Percentiles rank a stretch among this genome's conserved stretches.
Conservation (phyloP, 805 yeast species). For the Barnettozyma siamensis region DNA sequence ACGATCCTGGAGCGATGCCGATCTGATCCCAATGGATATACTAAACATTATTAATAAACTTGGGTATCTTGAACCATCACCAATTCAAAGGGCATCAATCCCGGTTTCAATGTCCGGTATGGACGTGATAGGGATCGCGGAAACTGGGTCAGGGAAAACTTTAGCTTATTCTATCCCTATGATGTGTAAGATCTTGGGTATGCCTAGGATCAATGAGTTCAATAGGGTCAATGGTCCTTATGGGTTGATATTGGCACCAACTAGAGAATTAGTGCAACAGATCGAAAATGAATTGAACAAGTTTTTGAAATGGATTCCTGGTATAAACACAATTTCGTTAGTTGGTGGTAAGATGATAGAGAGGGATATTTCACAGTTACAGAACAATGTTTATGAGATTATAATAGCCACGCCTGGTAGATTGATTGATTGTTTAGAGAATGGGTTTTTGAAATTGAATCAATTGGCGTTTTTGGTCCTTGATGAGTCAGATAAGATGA, state of each 20-base stretch:
- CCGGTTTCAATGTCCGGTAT: conserved; percentile 56
- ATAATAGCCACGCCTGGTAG: conserved; percentile 95
- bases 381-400: conserved; percentile 59
- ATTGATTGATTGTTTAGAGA: conserved; percentile 70
- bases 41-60: conserved; percentile 33
- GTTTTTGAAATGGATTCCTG: conserved; percentile 36
- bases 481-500: conserved; percentile 96
- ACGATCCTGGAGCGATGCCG: conserved; percentile 66
- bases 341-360: conserved; percentile 91
- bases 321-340: conserved; percentile 50
- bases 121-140: conserved; percentile 87
- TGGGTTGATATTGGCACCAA: conserved; percentile 79
- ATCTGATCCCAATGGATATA: conserved; percentile 36
- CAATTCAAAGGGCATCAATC: conserved; percentile 85
- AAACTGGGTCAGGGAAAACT: conserved; percentile 96
- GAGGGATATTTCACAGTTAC: conserved; percentile 55
- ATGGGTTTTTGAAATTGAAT: conserved; percentile 53
- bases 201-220: conserved; percentile 40
- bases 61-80: conserved; percentile 67
- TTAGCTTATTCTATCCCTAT: conserved; percentile 76
- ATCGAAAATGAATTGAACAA: conserved; percentile 62
- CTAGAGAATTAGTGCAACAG: conserved; percentile 90
- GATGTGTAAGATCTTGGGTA: conserved; percentile 44
- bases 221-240: conserved; percentile 60
- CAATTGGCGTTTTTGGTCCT: conserved; percentile 65